Percentiles rank a stretch among this genome's conserved stretches.
These are phyloP conservation scores for Apophysomyces elegans DNA, from an alignment of 371 early-diverging fungal genomes.

Conservation along the genomic window DNA sequence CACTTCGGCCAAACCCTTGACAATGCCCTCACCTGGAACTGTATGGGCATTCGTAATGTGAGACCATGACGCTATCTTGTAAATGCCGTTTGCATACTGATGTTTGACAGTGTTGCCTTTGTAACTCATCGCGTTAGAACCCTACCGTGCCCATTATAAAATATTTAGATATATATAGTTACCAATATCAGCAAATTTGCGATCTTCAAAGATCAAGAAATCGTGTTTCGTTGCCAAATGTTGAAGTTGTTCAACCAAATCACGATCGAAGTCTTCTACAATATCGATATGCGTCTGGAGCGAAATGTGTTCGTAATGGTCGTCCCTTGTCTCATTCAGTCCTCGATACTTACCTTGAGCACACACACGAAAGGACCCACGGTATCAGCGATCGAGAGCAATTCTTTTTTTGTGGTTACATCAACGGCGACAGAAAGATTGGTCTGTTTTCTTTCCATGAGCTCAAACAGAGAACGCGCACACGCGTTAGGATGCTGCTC, in stretches of 20 bases:
- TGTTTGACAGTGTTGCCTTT: conserved; percentile 93
- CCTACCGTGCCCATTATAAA: background rate
- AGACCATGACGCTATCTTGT: conserved; percentile 93
- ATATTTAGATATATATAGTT: conserved; percentile 9
- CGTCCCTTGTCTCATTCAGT: conserved; percentile 8
- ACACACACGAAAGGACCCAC: conserved; percentile 94
- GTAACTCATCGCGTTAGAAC: background rate
- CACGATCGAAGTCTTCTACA: conserved; percentile 88
- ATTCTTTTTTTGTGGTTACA: conserved; percentile 83
- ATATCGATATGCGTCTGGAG: conserved; percentile 93
- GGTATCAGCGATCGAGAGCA: conserved; percentile 84
- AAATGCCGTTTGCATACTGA: conserved; percentile 91
- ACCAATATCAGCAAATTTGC: conserved; percentile 96
- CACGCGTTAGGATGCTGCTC: conserved; percentile 65
- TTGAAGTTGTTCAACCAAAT: conserved; percentile 74
- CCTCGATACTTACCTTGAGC: conserved; percentile 70
- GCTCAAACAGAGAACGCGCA: conserved; percentile 74
- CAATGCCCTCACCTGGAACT: conserved; percentile 95
- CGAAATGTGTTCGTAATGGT: background rate
- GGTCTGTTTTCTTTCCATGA: conserved; percentile 90
- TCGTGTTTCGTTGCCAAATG: conserved; percentile 83
- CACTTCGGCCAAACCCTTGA: conserved; percentile 86
- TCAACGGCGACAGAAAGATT: conserved; percentile 93
- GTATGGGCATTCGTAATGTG: conserved; percentile 95
- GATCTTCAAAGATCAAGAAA: conserved; percentile 97